Base-by-base conservation (phyloP, 2,329 filamentous ascomycete species). In the Raffaelea arxii region DNA sequence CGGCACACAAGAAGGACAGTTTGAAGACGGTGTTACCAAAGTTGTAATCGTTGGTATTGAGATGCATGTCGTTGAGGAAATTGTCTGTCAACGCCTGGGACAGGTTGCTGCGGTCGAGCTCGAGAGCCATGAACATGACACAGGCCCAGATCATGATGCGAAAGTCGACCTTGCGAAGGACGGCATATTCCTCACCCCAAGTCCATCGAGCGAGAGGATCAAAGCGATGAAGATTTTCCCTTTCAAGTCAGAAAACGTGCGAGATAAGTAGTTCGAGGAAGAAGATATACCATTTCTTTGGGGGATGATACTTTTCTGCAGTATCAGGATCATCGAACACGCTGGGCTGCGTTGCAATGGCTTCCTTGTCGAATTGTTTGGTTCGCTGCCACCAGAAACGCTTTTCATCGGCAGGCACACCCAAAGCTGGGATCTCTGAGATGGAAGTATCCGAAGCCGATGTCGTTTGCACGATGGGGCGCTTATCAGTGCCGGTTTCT, bases 191-290 rank as follows among this genome's bases (percentile, higher is more conserved):
- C 54, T 82, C 78, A 41, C 69, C 65, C 11, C 66, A 60, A 3
- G 71, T 71, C 78, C 78, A 82, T 40, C 69, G 63, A 40, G 72
- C 75, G 2, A 65, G 57, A 0, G 77, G 76, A 53, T 82, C 77
- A 56, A 72, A 81, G 43, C 77, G 67, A 58, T 81, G 77, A 9
- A 58, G 41, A 24, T 69, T 69, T 41, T 69, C 65, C 63, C 59
- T 62, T 16, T 58, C 49, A 0, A 50, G 32, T 36, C 16, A 36
- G 32, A 36, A 36, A 16, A 32, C 10, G 16, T 32, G 9, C 9
- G 9, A 16, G 27, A 32, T 32, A n/a, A n/a, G n/a, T n/a, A n/a
- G n/a, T n/a, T n/a, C n/a, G n/a, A n/a, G n/a, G n/a, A n/a, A n/a
- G n/a, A n/a, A n/a, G 16, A 32, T 18, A n/a, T 16, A 36, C 32